Base-by-base conservation (phyloP, 495 filamentous ascomycete species). In the Talaromyces wortmannii region DNA sequence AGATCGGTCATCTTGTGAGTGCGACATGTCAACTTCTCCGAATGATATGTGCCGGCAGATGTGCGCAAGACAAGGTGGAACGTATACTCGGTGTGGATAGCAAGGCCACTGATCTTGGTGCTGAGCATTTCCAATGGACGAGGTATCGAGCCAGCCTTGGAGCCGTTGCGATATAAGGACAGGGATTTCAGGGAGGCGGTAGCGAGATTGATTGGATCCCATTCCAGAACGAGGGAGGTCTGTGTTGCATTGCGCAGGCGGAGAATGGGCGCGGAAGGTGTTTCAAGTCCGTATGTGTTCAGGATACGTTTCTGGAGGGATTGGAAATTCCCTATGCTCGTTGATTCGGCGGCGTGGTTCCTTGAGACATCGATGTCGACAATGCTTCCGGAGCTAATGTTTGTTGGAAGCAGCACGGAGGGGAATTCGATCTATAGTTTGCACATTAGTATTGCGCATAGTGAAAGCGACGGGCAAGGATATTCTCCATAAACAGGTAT, bases 1-100 rank as follows among this genome's bases (percentile, higher is more conserved):
- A 99, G 77, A 70, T 99, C 94, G 30, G 94, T 97, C 95, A 97
- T 97, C 77, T 97, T 96, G 74, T 97, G 95, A 45, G 94, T 99
- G 58, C 84, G 83, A 48, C 96, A 90, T 7, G 81, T 81, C 52
- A 99, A 76, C 65, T 88, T 90, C 66, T 96, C 89, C 60, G 86
- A 91, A 48, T 81, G 76, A 59, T 84, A 90, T 18, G 88, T 92
- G 31, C 94, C 92, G n/a, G 95, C 94, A 23, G 82, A 87, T 0
- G 94, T 97, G 59, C 89, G 81, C 65, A 99, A 74, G 36, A 97
- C 85, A 18, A 97, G 79, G 62, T 97, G 91, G 73, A 99, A 99
- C 3, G 83, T 85, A 70, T 97, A 99, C 67, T 95, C 91, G 53
- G 88, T 92, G 68, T 97, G 92, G 61, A 97, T 87, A 8, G 92